Percentiles rank a stretch among this genome's conserved stretches.
Evolutionary conservation across 495 filamentous ascomycete genomes (phyloP).

Genomic region (Hypomontagnella monticulosa): DNA sequence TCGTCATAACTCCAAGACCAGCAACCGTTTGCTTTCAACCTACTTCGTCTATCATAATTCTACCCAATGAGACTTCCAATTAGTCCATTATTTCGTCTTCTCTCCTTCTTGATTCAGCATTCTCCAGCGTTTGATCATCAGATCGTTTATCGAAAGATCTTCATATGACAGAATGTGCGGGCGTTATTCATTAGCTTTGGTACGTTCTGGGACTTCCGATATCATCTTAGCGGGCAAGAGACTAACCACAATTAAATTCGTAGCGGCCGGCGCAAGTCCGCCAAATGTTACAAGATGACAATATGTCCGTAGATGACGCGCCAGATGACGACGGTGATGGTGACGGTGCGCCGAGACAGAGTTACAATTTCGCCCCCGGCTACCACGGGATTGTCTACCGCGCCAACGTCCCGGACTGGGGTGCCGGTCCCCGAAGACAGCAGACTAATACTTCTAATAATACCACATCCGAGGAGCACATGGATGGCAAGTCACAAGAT

Average conservation of each 20-base stretch:
- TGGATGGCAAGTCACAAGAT: constrained; percentile 19
- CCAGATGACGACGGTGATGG: constrained; percentile 70
- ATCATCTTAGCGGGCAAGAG: constrained; percentile 1
- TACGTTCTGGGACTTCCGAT: constrained; percentile 53
- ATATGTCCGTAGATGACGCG: constrained; percentile 80
- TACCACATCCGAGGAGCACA: constrained; percentile 20
- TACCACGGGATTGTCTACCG: constrained; percentile 88
- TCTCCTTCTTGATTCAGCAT: not conserved
- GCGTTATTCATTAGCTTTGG: constrained; percentile 81
- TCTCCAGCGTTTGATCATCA: not conserved
- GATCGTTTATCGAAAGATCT: not conserved
- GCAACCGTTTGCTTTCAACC: too few relatives aligned
- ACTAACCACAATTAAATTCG: constrained; percentile 21
- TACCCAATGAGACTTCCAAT: not conserved
- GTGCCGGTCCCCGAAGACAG: constrained; percentile 52
- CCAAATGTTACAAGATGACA: constrained; percentile 72
- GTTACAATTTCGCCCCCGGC: constrained; percentile 93
- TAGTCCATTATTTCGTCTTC: not conserved
- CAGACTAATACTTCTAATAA: constrained; percentile 12
- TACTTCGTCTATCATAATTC: too few relatives aligned
- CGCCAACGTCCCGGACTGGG: constrained; percentile 70
- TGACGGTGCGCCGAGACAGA: constrained; percentile 71
- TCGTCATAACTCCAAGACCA: constrained; percentile 35
- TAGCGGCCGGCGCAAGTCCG: constrained; percentile 73
- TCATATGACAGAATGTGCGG: constrained; percentile 73